Percentiles rank a stretch among this genome's conserved stretches.
Evolutionary conservation across 2,329 filamentous ascomycete genomes (phyloP).

Genomic region (Metarhizium rileyi): DNA sequence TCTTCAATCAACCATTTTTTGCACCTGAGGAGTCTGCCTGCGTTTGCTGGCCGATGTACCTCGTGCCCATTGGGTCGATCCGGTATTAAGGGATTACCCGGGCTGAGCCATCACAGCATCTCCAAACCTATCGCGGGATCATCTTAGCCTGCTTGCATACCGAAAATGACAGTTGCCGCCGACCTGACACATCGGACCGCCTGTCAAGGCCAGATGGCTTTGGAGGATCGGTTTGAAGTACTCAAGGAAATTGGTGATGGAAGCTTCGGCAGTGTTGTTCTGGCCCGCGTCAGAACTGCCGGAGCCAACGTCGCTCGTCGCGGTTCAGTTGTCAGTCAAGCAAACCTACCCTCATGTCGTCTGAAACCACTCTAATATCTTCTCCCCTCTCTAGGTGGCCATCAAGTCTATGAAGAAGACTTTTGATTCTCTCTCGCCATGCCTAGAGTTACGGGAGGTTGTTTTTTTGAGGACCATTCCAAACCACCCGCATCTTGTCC

Average conservation of each 20-base stretch:
- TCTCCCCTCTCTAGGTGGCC: slow-evolving; percentile 57
- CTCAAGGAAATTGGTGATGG: slow-evolving; percentile 98
- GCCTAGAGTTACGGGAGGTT: slow-evolving; percentile 88
- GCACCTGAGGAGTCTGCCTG: slow-evolving; percentile 15
- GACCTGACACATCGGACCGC: slow-evolving; percentile 63
- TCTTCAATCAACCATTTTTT: background rate
- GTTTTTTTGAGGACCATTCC: slow-evolving; percentile 91
- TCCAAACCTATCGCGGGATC: background rate
- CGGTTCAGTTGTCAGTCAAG: slow-evolving; percentile 73
- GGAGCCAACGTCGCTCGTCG: slow-evolving; percentile 81
- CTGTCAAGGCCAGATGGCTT: slow-evolving; percentile 48
- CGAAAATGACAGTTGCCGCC: slow-evolving; percentile 62
- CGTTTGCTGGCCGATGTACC: slow-evolving; percentile 7
- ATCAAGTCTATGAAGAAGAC: slow-evolving; percentile 99
- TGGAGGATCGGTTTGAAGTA: slow-evolving; percentile 94
- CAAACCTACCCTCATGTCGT: slow-evolving; percentile 9
- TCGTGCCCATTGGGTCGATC: slow-evolving; percentile 3
- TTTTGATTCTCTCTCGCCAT: slow-evolving; percentile 84
- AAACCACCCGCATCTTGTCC: slow-evolving; percentile 84
- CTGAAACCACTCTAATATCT: slow-evolving; percentile 5
- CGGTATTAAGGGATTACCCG: background rate
- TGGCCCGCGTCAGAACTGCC: slow-evolving; percentile 84
- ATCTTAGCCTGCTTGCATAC: background rate
- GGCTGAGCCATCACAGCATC: background rate
- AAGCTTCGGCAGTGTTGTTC: slow-evolving; percentile 91